Evolutionary conservation across 805 yeast genomes (phyloP).

Genomic region (Kodamaea leandrae): DNA sequence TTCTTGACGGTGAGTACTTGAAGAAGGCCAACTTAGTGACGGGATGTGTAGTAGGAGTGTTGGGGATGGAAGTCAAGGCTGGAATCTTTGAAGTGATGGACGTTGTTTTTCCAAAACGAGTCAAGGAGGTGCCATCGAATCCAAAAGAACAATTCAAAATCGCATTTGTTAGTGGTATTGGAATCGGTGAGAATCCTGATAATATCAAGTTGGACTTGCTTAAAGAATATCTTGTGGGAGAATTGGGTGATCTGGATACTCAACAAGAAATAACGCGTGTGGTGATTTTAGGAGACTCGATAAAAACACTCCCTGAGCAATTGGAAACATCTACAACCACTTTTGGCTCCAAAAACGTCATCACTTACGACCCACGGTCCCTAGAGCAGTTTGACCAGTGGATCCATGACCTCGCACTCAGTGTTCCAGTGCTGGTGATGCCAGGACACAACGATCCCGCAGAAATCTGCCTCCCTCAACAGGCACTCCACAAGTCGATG

Average conservation of each 20-base stretch:
- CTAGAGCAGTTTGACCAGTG: slow-evolving; percentile 58
- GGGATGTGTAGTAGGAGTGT: slow-evolving; percentile 80
- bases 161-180: slow-evolving; percentile 77
- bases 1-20: slow-evolving; percentile 59
- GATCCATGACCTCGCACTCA: slow-evolving; percentile 51
- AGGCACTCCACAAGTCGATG: slow-evolving; percentile 77
- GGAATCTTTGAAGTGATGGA: slow-evolving; percentile 87
- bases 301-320: slow-evolving; percentile 32
- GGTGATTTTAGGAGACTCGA: slow-evolving; percentile 72
- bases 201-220: slow-evolving; percentile 54
- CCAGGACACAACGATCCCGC: slow-evolving; percentile 88
- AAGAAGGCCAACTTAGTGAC: slow-evolving; percentile 66
- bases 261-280: slow-evolving; percentile 42
- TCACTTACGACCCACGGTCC: slow-evolving; percentile 50
- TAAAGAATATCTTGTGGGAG: slow-evolving; percentile 71
- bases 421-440: slow-evolving; percentile 71
- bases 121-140: background rate
- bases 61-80: slow-evolving; percentile 81
- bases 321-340: slow-evolving; percentile 33
- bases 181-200: slow-evolving; percentile 47
- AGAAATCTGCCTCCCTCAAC: slow-evolving; percentile 85
- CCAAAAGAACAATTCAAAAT: slow-evolving; percentile 42
- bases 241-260: slow-evolving; percentile 40
- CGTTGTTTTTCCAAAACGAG: slow-evolving; percentile 56
- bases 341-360: slow-evolving; percentile 51